Conservation (phyloP, 2,329 filamentous ascomycete species). For the Colletotrichum sp. region DNA sequence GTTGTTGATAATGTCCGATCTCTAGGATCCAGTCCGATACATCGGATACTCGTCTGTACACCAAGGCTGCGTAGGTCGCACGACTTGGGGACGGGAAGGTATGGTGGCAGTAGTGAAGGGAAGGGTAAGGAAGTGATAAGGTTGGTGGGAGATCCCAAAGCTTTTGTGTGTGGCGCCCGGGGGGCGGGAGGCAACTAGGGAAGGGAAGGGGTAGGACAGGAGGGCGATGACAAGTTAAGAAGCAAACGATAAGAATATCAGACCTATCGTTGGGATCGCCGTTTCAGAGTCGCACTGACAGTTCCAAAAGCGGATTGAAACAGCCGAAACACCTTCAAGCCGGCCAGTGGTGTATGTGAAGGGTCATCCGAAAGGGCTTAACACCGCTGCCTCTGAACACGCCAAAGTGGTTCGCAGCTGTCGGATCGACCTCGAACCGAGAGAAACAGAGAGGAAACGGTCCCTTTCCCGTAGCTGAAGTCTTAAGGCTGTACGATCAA, state of each 20-base stretch:
- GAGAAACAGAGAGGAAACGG: constrained; percentile 20
- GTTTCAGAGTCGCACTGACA: constrained; percentile 43
- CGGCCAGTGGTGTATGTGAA: constrained; percentile 30
- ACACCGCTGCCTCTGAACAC: constrained; percentile 26
- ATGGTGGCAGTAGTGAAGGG: constrained; percentile 8
- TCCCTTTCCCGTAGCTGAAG: background rate
- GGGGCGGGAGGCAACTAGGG: constrained; percentile 5
- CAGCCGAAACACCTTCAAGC: constrained; percentile 42
- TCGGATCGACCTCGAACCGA: constrained; percentile 25
- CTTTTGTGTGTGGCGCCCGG: constrained; percentile 22
- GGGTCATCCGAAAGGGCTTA: constrained; percentile 23
- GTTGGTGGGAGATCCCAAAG: constrained; percentile 22
- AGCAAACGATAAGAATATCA: constrained; percentile 31
- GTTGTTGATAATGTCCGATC: constrained; percentile 5
- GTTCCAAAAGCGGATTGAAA: constrained; percentile 40
- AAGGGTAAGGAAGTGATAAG: constrained; percentile 1
- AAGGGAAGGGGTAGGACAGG: constrained; percentile 17
- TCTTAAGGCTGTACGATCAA: constrained; percentile 8
- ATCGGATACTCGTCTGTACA: constrained; percentile 21
- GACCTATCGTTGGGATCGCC: constrained; percentile 40
- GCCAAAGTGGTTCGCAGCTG: constrained; percentile 21
- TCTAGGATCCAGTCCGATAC: constrained; percentile 21
- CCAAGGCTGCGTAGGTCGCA: constrained; percentile 15
- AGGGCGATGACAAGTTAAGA: constrained; percentile 19
- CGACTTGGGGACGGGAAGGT: constrained; percentile 8